A percentile compares a stretch with the other conserved stretches of the same genome.
phyloP scores from a whole-genome alignment of 2,329 filamentous ascomycete genomes.

The Xylariales sp. region DNA sequence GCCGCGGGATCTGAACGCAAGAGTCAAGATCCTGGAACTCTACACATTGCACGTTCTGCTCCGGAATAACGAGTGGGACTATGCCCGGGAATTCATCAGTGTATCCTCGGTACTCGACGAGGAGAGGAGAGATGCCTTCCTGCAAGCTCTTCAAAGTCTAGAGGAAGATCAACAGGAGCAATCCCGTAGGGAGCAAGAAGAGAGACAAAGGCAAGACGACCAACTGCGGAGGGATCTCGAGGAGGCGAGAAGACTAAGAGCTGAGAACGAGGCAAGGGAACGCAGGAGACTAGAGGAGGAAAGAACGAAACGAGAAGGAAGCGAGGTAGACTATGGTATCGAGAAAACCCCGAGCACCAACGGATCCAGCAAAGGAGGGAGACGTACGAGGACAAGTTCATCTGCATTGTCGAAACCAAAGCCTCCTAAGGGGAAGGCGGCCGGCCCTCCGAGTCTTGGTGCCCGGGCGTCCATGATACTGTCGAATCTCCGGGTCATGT shows the following conservation, averaged over 20 bases:
- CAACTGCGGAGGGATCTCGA: conserved; percentile 52
- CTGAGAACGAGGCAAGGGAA: conserved; percentile 56
- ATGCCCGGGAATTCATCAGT: conserved; percentile 84
- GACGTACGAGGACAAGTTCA: conserved; percentile 26
- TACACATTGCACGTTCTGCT: conserved; percentile 95
- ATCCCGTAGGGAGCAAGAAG: conserved; percentile 61
- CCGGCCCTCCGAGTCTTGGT: conserved; percentile 32
- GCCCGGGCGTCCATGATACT: conserved; percentile 49
- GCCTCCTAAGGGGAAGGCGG: conserved; percentile 21
- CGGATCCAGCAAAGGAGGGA: conserved; percentile 28
- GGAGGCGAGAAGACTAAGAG: conserved; percentile 48
- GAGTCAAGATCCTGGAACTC: conserved; percentile 88
- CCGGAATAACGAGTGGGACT: conserved; percentile 93
- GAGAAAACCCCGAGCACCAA: conserved; percentile 45
- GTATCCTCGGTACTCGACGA: conserved; percentile 86
- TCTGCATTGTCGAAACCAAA: conserved; percentile 24
- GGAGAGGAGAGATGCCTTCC: conserved; percentile 81
- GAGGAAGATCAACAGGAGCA: conserved; percentile 77
- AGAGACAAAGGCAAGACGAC: conserved; percentile 51
- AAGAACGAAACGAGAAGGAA: conserved; percentile 42
- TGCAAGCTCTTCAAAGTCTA: conserved; percentile 77
- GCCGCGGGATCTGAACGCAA: conserved; percentile 75
- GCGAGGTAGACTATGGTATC: conserved; percentile 66
- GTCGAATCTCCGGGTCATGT: conserved; percentile 43
- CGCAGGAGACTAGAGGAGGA: conserved; percentile 50